These are phyloP conservation scores for Isochrysis galbana DNA, from an alignment of 78 protist genomes.

Conservation along the genomic window DNA sequence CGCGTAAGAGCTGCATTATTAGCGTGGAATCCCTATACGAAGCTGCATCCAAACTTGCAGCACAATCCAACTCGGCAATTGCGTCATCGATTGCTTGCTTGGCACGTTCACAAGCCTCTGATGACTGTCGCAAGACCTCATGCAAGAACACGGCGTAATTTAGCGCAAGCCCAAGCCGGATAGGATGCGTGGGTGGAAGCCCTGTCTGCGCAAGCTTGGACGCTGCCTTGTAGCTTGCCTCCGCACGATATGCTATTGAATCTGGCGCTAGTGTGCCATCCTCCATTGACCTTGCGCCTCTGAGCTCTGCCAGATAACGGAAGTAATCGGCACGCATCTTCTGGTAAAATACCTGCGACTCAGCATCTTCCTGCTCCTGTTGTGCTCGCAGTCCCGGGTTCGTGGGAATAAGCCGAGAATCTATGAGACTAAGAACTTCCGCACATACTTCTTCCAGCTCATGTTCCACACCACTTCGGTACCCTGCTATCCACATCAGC, in stretches of 20 bases:
- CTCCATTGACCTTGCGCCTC: neutral
- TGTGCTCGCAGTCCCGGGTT: neutral
- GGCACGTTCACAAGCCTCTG: neutral
- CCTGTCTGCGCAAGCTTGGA: constrained; percentile 52
- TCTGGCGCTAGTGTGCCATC: too few relatives aligned
- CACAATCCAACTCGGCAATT: constrained; percentile 84
- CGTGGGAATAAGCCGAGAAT: neutral
- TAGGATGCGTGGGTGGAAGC: constrained; percentile 78
- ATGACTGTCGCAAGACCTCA: neutral
- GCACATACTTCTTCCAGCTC: constrained; percentile 89
- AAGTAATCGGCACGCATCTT: constrained; percentile 65
- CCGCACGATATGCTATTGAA: constrained; percentile 55
- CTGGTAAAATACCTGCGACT: constrained; percentile 91
- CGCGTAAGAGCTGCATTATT: constrained; percentile 97
- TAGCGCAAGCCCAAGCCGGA: constrained; percentile 85
- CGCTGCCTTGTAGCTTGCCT: constrained; percentile 89
- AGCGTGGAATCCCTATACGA: constrained; percentile 95
- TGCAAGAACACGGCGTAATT: constrained; percentile 71
- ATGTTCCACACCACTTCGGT: neutral
- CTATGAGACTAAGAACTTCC: constrained; percentile 60
- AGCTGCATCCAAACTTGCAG: constrained; percentile 81
- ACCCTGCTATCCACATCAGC: neutral
- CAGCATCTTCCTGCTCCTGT: constrained; percentile 56
- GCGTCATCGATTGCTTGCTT: constrained; percentile 44
- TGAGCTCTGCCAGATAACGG: constrained; percentile 97